Base-by-base conservation (phyloP, 2,329 filamentous ascomycete genomes). In the Amesomyces nigricolor region DNA sequence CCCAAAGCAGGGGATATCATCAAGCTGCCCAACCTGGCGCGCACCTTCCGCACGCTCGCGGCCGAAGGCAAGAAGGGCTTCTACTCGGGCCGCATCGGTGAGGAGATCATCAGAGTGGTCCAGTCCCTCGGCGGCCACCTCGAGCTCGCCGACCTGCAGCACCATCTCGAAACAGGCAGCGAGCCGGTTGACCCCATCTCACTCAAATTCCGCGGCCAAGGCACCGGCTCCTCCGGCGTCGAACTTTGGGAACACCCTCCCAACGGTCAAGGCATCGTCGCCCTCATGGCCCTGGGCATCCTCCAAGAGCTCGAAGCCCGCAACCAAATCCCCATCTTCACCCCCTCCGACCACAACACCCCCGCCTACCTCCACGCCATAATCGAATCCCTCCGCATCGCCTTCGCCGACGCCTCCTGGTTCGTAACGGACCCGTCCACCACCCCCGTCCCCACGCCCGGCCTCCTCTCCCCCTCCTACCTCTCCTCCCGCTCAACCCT, bases 171-270 rank as follows among this genome's bases (percentile, higher is more conserved):
- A 16, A 64, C 63, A 0, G 77, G 91, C 17, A 89, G 83, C 52
- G 89, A 96, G 70, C 78, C 86, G n/a, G 86, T 91, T 0, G 85
- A 92, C 26, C 83, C 94, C 14, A 94, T 97, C 62, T 91, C 88
- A 0, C 77, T 96, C 48, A 83, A 86, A 58, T 92, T 91, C 71
- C 79, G 75, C 0, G 86, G 87, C 8, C 87, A 90, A 64, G 75
- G 74, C 3, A 69, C 74, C 0, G 56, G 22, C 59, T 59, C 2
- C 26, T 38, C 42, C 40, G 83, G 84, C 9, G 79, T 96, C 42
- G 85, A 95, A 66, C 75, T 99, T 0, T 97, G 92, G 92, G 94
- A 99, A 67, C 92, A 97, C 68, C 91, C 92, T 37, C 94, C 94
- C 8, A 97, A 97, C 65, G 91, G 94, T 0, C 94, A 97, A 72